Conservation (phyloP, 2,329 filamentous ascomycete genomes). For the Fusarium sp. region DNA sequence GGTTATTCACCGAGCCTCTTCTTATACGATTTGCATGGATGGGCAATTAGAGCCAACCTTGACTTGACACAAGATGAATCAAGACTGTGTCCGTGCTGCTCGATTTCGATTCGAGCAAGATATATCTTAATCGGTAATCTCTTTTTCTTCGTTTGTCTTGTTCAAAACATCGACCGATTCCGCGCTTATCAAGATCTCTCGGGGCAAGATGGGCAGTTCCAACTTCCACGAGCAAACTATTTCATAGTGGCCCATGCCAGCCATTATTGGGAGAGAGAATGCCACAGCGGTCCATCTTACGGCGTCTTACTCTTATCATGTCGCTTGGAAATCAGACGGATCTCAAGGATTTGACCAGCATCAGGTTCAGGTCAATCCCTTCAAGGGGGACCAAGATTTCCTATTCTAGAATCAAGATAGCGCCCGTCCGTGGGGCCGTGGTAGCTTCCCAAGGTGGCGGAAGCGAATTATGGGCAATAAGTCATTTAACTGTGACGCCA, state of each 20-base stretch:
- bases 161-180: conserved; percentile 7
- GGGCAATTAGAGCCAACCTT: not conserved
- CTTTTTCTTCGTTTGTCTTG: not conserved
- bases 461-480: conserved; percentile 32
- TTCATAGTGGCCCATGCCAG: conserved; percentile 9
- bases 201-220: conserved; percentile 26
- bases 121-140: conserved; percentile 28
- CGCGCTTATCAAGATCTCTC: conserved; percentile 21
- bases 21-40: conserved; percentile 7
- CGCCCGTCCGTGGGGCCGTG: conserved; percentile 26
- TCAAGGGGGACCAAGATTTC: conserved; percentile 19
- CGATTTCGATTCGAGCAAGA: conserved; percentile 13
- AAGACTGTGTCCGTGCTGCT: conserved; percentile 17
- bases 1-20: conserved; percentile 13
- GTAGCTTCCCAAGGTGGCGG: conserved; percentile 34
- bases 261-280: conserved; percentile 7
- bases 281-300: conserved; percentile 12
- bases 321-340: conserved; percentile 3
- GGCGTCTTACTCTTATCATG: conserved; percentile 3
- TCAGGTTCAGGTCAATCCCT: conserved; percentile 32
- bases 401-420: conserved; percentile 36
- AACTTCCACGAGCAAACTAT: conserved; percentile 11
- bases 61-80: conserved; percentile 7
- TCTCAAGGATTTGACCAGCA: conserved; percentile 28
- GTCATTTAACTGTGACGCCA: conserved; percentile 48